Percentiles rank a stretch among this genome's conserved stretches.
phyloP scores from a whole-genome alignment of 1,139 yeast species.

The Nadsonia starkeyi-henricii region DNA sequence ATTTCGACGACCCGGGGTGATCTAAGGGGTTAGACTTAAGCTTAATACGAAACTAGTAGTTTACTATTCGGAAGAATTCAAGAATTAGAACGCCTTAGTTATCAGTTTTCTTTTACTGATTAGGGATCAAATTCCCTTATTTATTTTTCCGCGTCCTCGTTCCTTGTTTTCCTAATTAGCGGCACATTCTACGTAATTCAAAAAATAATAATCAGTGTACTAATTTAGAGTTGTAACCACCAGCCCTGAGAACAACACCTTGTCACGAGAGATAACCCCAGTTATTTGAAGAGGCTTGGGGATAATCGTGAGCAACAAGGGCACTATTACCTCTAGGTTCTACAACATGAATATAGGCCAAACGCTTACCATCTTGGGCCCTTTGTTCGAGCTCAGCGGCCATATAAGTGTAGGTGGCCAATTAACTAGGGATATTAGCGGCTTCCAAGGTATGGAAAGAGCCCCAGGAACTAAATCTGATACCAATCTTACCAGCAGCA shows the following conservation, averaged over 20 bases:
- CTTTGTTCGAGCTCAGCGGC: slow-evolving; percentile 19
- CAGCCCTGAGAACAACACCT: slow-evolving; percentile 29
- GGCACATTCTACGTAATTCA: too few relatives aligned
- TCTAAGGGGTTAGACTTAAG: not conserved
- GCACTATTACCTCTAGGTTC: slow-evolving; percentile 29
- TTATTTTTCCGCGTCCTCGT: too few relatives aligned
- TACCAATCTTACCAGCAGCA: slow-evolving; percentile 38
- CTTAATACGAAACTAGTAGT: not conserved
- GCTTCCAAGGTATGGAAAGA: slow-evolving; percentile 18
- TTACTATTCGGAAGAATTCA: not conserved
- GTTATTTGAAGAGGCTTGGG: slow-evolving; percentile 9
- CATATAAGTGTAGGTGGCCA: slow-evolving; percentile 18
- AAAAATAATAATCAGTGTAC: too few relatives aligned
- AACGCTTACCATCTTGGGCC: slow-evolving; percentile 23
- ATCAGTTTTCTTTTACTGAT: not conserved
- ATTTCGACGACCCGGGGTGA: not conserved
- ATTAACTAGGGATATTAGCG: slow-evolving; percentile 10
- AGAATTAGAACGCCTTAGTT: not conserved
- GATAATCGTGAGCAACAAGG: not conserved
- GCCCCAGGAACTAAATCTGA: slow-evolving; percentile 44
- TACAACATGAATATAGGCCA: slow-evolving; percentile 42
- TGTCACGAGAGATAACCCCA: slow-evolving; percentile 20
- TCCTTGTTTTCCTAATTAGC: too few relatives aligned
- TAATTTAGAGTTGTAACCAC: slow-evolving; percentile 23
- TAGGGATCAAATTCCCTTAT: too few relatives aligned